Base-by-base conservation (phyloP, 768 basidiomycete species). In the Rhizopogon sp. region DNA sequence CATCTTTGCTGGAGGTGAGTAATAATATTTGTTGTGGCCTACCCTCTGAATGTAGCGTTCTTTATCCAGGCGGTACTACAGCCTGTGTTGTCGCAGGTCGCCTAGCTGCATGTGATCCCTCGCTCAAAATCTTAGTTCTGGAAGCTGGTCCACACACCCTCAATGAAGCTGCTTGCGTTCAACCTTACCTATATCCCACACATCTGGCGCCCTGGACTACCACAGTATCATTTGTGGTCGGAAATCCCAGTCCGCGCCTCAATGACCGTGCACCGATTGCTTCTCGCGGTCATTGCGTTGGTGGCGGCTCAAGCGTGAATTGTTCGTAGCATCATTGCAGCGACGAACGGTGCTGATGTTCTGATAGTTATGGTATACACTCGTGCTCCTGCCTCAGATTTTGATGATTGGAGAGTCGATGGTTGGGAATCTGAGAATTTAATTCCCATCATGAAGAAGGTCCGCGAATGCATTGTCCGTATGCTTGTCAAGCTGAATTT, bases 351-450 rank as follows among this genome's bases (percentile, higher is more conserved):
- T 10, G 59, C 25, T 50, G 60, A 2, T 37, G 56, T 5, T 51
- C 57, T 0, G 22, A 50, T 37, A 67, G 74, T 69, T 57, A 70
- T 74, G 61, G 79, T 83, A 76, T 85, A 84, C 61, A 80, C 76
- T 1, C 77, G 85, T 29, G 77, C 81, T 6, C 65, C 79, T 22
- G 78, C 81, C 2, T 84, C 83, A 0, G 84, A 86, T 61, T 84
- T 80, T 53, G 66, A 70, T 57, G 66, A 64, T 39, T 70, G 66
- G 69, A 60, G 60, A 55, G 53, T 16, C 22, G 50, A 40, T 2
- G 67, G 68, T 2, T 69, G 67, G 68, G 60, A 59, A 13, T 65
- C 66, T 6, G 61, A 62, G 37, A 54, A 66, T 33, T 37, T 69
- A 8, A 53, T 69, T 11, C 64, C 65, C 13, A 35, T 66, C 9